Evolutionary conservation across 1,284 basidiomycete species (phyloP).

Genomic region (Trichosporon ovoides): DNA sequence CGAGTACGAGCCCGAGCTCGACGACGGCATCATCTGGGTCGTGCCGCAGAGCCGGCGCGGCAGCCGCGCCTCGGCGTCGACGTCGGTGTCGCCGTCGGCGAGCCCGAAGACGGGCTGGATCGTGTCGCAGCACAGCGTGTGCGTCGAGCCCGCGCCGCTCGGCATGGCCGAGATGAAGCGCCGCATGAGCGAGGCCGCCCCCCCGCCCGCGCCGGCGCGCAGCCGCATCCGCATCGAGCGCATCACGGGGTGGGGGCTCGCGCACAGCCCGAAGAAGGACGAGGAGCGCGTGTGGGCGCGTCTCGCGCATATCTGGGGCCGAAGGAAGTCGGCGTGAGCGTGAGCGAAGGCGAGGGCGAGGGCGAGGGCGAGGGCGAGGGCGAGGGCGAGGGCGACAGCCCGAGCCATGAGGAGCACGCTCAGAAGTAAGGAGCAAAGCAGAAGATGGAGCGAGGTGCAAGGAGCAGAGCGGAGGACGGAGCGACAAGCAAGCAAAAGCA

Average conservation of each 20-base stretch:
- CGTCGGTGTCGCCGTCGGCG: too few species aligned
- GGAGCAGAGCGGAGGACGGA: too few species aligned
- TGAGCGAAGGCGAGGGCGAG: not conserved
- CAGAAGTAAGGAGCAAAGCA: too few species aligned
- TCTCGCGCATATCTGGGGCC: not conserved
- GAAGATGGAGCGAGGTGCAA: too few species aligned
- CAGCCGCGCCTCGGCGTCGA: not conserved
- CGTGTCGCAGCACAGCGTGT: not conserved
- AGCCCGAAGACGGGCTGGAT: not conserved
- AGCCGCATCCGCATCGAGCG: conserved; percentile 1
- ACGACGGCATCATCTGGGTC: conserved; percentile 4
- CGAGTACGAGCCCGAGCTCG: not conserved
- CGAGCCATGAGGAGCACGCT: too few species aligned
- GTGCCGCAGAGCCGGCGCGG: not conserved
- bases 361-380: too few species aligned
- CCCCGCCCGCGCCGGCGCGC: not conserved
- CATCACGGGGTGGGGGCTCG: not conserved
- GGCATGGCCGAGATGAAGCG: not conserved
- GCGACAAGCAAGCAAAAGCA: too few species aligned
- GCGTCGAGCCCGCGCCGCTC: not conserved
- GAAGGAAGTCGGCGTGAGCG: not conserved
- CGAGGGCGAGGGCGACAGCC: too few species aligned
- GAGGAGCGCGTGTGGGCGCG: not conserved
- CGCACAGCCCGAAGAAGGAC: not conserved
- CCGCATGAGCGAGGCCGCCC: not conserved